phyloP scores from a whole-genome alignment of 345 rosid genomes.

The Ceriops zippeliana region DNA sequence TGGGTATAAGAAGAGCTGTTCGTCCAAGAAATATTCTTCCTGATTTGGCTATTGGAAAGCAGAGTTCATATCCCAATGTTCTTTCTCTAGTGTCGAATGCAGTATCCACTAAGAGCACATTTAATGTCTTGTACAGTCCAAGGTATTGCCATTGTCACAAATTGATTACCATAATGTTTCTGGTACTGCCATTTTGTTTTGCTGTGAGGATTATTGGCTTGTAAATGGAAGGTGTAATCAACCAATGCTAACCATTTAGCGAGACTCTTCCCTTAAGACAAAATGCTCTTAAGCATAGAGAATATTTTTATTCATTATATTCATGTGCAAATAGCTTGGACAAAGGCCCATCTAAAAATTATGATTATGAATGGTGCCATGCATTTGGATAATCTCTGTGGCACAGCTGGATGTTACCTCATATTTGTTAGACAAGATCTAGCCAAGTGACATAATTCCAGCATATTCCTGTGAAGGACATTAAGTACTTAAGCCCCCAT shows the following conservation, averaged over 20 bases:
- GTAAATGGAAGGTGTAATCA: not conserved
- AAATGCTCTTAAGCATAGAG: not conserved
- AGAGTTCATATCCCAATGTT: slow-evolving; percentile 42
- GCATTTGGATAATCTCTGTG: too few species aligned
- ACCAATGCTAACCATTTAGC: not conserved
- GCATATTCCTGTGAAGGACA: too few species aligned
- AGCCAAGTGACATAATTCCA: too few species aligned
- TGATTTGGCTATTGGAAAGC: slow-evolving; percentile 51
- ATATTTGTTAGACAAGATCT: not conserved
- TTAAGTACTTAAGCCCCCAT: too few species aligned
- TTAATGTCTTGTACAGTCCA: slow-evolving; percentile 79
- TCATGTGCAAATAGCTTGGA: not conserved
- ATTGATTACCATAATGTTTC: not conserved
- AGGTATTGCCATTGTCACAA: slow-evolving; percentile 41
- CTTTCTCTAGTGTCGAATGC: slow-evolving; percentile 70
- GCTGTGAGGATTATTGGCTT: not conserved
- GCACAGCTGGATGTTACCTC: not conserved
- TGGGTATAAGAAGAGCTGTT: slow-evolving; percentile 73
- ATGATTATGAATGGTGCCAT: too few species aligned
- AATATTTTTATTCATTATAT: not conserved
- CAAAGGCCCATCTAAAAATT: not conserved
- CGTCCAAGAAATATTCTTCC: slow-evolving; percentile 82
- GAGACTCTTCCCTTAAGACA: not conserved
- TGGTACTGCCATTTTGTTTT: not conserved
- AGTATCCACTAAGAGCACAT: slow-evolving; percentile 55